Percentiles rank a stretch among this genome's conserved stretches.
Evolutionary conservation across 192 early-diverging fungal genomes (phyloP).

Genomic region (Jimgerdemannia lactiflua): DNA sequence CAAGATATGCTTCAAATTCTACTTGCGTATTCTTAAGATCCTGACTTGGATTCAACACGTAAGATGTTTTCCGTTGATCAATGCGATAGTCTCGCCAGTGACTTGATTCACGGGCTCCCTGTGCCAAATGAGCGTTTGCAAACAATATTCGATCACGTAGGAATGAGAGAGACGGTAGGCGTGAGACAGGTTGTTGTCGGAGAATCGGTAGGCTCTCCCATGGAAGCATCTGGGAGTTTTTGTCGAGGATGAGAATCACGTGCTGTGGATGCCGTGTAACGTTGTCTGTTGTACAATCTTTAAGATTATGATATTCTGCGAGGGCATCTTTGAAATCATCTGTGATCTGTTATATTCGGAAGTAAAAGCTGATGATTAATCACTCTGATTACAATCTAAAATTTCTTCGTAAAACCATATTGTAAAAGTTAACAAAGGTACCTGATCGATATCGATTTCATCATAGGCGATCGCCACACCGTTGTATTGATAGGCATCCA

Average conservation of each 20-base stretch:
- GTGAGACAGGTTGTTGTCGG: conserved; percentile 67
- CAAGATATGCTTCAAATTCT: conserved; percentile 60
- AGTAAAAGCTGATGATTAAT: conserved; percentile 8
- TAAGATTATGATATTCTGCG: conserved; percentile 10
- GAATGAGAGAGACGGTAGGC: conserved; percentile 76
- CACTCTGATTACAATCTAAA: conserved; percentile 19
- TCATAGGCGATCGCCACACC: conserved; percentile 52
- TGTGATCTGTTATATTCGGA: conserved; percentile 6
- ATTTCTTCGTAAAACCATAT: neutral
- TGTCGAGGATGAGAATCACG: conserved; percentile 83
- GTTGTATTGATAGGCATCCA: conserved; percentile 58
- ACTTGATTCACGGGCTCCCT: neutral
- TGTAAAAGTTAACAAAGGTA: neutral
- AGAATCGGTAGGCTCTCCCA: conserved; percentile 86
- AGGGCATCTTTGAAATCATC: conserved; percentile 10
- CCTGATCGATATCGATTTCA: conserved; percentile 42
- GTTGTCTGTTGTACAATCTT: neutral
- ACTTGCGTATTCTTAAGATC: conserved; percentile 83
- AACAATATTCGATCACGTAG: conserved; percentile 59
- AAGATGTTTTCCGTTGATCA: conserved; percentile 56
- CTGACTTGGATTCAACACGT: conserved; percentile 89
- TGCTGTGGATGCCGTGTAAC: conserved; percentile 36
- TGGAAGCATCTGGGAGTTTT: conserved; percentile 79
- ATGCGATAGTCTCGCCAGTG: conserved; percentile 41
- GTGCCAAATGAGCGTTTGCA: neutral